A percentile compares a stretch with the other conserved stretches of the same genome.
These are phyloP conservation scores for Paraconiothyrium sp. DNA, from an alignment of 2,329 filamentous ascomycete genomes.

Conservation along the genomic window DNA sequence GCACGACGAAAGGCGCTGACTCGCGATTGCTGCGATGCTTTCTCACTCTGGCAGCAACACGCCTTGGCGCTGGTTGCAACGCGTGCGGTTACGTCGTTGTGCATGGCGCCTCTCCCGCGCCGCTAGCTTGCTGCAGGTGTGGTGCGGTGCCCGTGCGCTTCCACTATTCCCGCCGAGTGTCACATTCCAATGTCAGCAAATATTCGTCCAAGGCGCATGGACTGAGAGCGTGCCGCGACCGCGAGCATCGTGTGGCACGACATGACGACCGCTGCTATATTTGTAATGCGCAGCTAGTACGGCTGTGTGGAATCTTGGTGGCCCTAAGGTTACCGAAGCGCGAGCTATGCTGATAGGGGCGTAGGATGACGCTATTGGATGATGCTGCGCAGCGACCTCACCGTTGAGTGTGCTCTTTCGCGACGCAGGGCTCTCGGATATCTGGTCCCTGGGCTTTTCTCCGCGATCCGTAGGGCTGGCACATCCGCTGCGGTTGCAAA, in stretches of 20 bases:
- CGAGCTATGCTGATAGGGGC: slow-evolving; percentile 7
- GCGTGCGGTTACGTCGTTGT: slow-evolving; percentile 13
- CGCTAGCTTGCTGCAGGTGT: slow-evolving; percentile 6
- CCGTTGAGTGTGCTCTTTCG: slow-evolving; percentile 7
- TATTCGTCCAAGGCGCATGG: neutral
- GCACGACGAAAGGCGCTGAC: neutral
- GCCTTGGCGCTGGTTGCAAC: neutral
- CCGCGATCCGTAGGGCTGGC: slow-evolving; percentile 6
- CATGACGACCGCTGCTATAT: slow-evolving; percentile 2
- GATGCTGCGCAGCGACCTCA: slow-evolving; percentile 8
- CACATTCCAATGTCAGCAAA: neutral
- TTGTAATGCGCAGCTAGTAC: neutral
- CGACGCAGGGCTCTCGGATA: slow-evolving; percentile 14
- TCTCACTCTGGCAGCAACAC: slow-evolving; percentile 4
- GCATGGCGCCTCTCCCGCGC: slow-evolving; percentile 10
- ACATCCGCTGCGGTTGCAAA: neutral
- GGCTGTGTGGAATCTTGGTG: neutral
- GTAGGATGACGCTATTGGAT: slow-evolving; percentile 3
- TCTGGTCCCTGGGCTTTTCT: neutral
- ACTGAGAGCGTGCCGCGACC: slow-evolving; percentile 3
- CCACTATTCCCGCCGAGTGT: slow-evolving; percentile 9
- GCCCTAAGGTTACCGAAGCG: neutral
- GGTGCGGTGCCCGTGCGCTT: neutral
- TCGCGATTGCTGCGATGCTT: neutral
- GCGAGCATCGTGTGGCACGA: neutral